Base-by-base conservation (phyloP, 192 early-diverging fungal genomes). In the Phycomyces nitens region DNA sequence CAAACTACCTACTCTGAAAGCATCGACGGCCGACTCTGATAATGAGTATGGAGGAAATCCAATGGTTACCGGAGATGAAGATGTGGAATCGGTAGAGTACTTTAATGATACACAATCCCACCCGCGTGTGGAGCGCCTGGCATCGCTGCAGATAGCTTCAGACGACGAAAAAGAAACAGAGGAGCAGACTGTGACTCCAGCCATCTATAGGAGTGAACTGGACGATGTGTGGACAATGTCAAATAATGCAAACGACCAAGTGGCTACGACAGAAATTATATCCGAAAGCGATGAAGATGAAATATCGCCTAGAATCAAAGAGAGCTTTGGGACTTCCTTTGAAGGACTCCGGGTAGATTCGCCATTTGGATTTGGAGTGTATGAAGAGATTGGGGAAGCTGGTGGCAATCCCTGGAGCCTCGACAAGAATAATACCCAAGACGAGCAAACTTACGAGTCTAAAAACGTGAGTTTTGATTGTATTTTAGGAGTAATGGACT, bases 51-150 rank as follows among this genome's bases (percentile, higher is more conserved):
- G 40, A 5, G 62, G 62, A 3, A 83, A 83, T 44, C 79, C 79
- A 12, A 79, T 83, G 79, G 82, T 83, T 1, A 64, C 82, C 23
- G 64, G 44, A 4, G 82, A 83, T 65, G 82, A 83, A 43, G 82
- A 81, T 47, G 65, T 81, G 21, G 77, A 69, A 34, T 68, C 64
- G 3, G 58, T 58, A n/a, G 66, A 71, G 12, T 66, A 63, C 34
- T 58, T 69, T 34, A 72, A 69, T 26, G 56, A 40, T 29, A 53
- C 2, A 21, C 58, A 26, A 5, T 55, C 8, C 5, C 58, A 29
- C 42, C 42, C 27, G 26, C 11, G n/a, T 26, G 41, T 12, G 21
- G 41, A 16, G 21, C 49, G 23, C 5, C 14, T 42, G 53, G 26
- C n/a, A 40, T 42, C 34, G 23, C 39, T 18, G n/a, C 21, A 34